phyloP scores from a whole-genome alignment of 2,329 filamentous ascomycete genomes.

The Dryadomyces sulphureus region DNA sequence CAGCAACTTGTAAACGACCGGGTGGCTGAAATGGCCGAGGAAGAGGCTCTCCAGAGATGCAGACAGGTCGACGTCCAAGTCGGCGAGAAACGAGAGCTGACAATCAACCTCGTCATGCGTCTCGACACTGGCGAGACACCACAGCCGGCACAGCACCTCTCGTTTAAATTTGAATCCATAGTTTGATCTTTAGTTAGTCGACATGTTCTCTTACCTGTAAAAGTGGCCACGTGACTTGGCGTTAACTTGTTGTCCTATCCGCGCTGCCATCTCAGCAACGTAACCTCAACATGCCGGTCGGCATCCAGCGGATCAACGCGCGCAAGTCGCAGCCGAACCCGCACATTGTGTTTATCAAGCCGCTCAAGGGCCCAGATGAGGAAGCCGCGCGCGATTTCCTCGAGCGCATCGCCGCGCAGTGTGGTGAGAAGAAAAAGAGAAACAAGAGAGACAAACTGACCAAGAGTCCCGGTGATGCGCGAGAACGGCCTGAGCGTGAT shows the following conservation, averaged over 20 bases:
- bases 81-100: too few species aligned
- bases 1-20: too few species aligned
- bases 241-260: not conserved
- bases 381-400: constrained; percentile 53
- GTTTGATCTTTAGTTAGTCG: too few species aligned
- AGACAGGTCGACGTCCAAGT: too few species aligned
- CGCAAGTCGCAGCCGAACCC: constrained; percentile 60
- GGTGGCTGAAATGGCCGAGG: too few species aligned
- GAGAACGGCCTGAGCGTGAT: constrained; percentile 49
- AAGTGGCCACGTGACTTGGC: constrained; percentile 7
- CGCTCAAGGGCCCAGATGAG: constrained; percentile 50
- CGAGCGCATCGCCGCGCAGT: constrained; percentile 68
- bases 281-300: constrained; percentile 48
- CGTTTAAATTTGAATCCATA: too few species aligned
- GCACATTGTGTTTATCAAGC: constrained; percentile 74
- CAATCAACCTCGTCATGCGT: too few species aligned
- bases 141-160: too few species aligned
- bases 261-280: not conserved
- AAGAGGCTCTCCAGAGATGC: too few species aligned
- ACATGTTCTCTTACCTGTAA: not conserved
- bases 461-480: constrained; percentile 51
- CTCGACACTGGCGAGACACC: too few species aligned
- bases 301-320: constrained; percentile 66
- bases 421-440: constrained; percentile 28
- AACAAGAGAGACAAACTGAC: not conserved